phyloP scores from a whole-genome alignment of 2,329 filamentous ascomycete species.

The Calonectria leucothoes region DNA sequence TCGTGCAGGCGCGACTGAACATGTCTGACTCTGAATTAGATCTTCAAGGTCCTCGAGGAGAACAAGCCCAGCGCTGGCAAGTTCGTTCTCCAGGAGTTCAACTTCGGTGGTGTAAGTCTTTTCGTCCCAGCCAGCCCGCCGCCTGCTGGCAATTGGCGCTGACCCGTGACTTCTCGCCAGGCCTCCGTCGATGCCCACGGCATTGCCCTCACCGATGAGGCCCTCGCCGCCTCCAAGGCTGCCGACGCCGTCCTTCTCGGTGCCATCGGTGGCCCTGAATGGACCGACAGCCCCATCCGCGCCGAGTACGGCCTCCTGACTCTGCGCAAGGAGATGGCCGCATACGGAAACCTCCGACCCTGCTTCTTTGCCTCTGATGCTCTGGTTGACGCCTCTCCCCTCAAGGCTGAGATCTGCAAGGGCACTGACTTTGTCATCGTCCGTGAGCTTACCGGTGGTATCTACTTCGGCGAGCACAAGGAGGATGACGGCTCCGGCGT shows the following conservation, averaged over 20 bases:
- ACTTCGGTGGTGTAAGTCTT: slow-evolving; percentile 85
- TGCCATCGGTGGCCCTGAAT: slow-evolving; percentile 96
- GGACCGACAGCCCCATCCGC: slow-evolving; percentile 88
- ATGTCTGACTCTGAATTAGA: slow-evolving; percentile 57
- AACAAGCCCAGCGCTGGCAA: slow-evolving; percentile 74
- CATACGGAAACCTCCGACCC: slow-evolving; percentile 94
- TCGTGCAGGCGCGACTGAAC: background rate
- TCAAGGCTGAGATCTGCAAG: slow-evolving; percentile 86
- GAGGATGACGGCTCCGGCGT: slow-evolving; percentile 75
- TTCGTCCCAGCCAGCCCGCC: background rate
- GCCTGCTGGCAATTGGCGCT: background rate
- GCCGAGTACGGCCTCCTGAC: slow-evolving; percentile 92
- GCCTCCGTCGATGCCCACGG: slow-evolving; percentile 89
- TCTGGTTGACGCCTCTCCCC: slow-evolving; percentile 85
- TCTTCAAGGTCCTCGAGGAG: slow-evolving; percentile 83
- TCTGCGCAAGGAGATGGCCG: slow-evolving; percentile 92
- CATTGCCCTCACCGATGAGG: slow-evolving; percentile 82
- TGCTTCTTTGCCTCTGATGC: slow-evolving; percentile 94
- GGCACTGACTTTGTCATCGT: slow-evolving; percentile 94
- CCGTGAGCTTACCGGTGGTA: slow-evolving; percentile 90
- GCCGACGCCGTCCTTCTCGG: slow-evolving; percentile 93
- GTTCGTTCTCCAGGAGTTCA: slow-evolving; percentile 91
- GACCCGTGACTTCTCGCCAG: slow-evolving; percentile 57
- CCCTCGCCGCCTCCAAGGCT: slow-evolving; percentile 83
- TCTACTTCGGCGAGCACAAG: slow-evolving; percentile 93